These are phyloP conservation scores for Nakazawaea anatomiae DNA, from an alignment of 805 yeast species.

Conservation along the genomic window DNA sequence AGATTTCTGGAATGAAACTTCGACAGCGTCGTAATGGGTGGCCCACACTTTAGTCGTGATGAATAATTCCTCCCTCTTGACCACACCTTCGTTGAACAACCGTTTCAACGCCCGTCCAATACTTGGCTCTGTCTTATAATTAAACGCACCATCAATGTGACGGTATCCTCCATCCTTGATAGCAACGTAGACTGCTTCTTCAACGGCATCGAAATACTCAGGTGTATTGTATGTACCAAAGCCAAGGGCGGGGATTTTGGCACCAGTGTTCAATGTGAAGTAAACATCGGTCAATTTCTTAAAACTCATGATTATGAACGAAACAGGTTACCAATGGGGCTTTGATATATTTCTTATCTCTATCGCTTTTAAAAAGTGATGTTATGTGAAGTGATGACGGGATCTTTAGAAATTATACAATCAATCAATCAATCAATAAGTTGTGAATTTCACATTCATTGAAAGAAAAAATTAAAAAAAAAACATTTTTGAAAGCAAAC, in stretches of 20 bases:
- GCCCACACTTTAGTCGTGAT: conserved; percentile 62
- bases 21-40: conserved; percentile 25
- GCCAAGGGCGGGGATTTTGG: conserved; percentile 19
- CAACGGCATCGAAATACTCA: conserved; percentile 29
- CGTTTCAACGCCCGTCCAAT: conserved; percentile 42
- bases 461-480: too few species aligned
- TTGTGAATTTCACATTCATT: too few species aligned
- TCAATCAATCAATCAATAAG: too few species aligned
- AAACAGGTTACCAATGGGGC: too few species aligned
- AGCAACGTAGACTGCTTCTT: conserved; percentile 49
- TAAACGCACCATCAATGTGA: conserved; percentile 48
- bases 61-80: conserved; percentile 51
- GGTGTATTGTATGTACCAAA: conserved; percentile 29
- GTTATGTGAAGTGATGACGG: too few species aligned
- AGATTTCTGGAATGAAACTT: conserved; percentile 29
- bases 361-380: too few species aligned
- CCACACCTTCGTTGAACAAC: conserved; percentile 36
- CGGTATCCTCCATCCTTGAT: conserved; percentile 40
- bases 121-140: conserved; percentile 35
- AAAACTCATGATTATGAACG: background rate
- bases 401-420: too few species aligned
- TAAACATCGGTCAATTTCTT: conserved; percentile 9
- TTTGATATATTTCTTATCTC: too few species aligned
- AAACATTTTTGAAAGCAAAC: too few species aligned
- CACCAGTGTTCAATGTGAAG: conserved; percentile 19